These are phyloP conservation scores for Luvunga scandens DNA, from an alignment of 345 rosid genomes.

Conservation along the genomic window DNA sequence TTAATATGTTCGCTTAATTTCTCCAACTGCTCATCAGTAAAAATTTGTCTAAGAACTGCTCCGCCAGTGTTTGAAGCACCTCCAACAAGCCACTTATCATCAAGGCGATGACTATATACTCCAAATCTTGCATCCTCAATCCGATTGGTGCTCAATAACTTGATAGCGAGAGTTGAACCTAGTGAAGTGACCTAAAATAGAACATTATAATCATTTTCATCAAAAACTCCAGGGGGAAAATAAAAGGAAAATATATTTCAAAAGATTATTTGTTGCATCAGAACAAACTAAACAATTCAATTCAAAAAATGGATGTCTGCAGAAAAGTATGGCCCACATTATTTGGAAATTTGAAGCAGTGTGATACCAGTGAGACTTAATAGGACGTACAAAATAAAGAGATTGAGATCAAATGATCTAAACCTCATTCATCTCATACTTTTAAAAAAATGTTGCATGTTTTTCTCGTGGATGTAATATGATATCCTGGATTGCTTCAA, in stretches of 20 bases:
- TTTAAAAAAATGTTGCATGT: neutral
- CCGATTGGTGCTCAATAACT: conserved; percentile 72
- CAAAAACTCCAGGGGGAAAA: neutral
- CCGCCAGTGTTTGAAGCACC: conserved; percentile 99
- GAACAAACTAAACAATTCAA: neutral
- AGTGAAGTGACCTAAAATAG: conserved; percentile 73
- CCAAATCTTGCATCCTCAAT: conserved; percentile 91
- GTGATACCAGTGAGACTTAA: neutral
- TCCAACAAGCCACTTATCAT: conserved; percentile 96
- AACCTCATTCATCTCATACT: neutral
- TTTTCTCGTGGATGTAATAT: neutral
- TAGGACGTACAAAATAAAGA: neutral
- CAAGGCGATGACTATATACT: conserved; percentile 92
- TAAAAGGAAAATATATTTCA: neutral
- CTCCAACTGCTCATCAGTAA: conserved; percentile 69
- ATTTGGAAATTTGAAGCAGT: neutral
- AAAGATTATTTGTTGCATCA: neutral
- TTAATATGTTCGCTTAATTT: conserved; percentile 63
- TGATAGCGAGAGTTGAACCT: conserved; percentile 92
- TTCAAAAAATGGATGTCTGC: neutral
- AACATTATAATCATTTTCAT: neutral
- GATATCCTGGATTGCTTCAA: neutral
- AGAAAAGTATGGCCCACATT: neutral
- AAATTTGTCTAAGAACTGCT: conserved; percentile 77
- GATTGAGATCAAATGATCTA: neutral